Evolutionary conservation across 768 basidiomycete species (phyloP).

Genomic region (Hebeloma cylindrosporum): DNA sequence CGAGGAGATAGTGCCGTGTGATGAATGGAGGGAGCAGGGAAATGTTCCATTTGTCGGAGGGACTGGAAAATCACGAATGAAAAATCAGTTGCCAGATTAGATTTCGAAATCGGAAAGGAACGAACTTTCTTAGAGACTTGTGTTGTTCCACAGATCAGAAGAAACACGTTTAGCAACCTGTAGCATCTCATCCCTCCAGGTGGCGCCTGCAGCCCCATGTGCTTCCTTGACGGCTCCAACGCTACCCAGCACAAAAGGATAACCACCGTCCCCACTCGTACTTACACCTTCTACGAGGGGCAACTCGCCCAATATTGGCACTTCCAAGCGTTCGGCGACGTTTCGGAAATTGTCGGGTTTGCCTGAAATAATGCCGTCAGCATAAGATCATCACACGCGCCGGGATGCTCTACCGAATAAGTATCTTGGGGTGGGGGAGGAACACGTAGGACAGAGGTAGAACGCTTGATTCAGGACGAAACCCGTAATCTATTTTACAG

Average conservation of each 20-base stretch:
- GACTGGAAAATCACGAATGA: too few species aligned
- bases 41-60: too few species aligned
- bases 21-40: too few species aligned
- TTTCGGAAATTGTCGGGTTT: constrained; percentile 60
- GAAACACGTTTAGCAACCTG: constrained; percentile 21
- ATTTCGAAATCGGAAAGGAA: background rate
- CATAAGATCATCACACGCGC: constrained; percentile 32
- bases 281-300: constrained; percentile 80
- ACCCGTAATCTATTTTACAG: constrained; percentile 67
- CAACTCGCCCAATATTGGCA: constrained; percentile 75
- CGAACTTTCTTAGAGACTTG: too few species aligned
- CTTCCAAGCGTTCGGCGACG: constrained; percentile 54
- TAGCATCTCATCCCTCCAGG: constrained; percentile 27
- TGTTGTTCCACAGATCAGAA: constrained; percentile 15
- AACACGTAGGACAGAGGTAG: constrained; percentile 76
- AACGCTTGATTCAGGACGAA: constrained; percentile 86
- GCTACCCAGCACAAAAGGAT: constrained; percentile 43
- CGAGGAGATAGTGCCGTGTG: too few species aligned
- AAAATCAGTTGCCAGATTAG: background rate
- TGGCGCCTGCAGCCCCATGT: constrained; percentile 23
- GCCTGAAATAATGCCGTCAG: constrained; percentile 49
- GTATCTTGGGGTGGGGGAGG: constrained; percentile 42
- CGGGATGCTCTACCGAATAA: constrained; percentile 25
- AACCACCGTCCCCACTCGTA: constrained; percentile 65
- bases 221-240: constrained; percentile 6